phyloP scores from a whole-genome alignment of 129 eudicot species.

The Logfia minima region DNA sequence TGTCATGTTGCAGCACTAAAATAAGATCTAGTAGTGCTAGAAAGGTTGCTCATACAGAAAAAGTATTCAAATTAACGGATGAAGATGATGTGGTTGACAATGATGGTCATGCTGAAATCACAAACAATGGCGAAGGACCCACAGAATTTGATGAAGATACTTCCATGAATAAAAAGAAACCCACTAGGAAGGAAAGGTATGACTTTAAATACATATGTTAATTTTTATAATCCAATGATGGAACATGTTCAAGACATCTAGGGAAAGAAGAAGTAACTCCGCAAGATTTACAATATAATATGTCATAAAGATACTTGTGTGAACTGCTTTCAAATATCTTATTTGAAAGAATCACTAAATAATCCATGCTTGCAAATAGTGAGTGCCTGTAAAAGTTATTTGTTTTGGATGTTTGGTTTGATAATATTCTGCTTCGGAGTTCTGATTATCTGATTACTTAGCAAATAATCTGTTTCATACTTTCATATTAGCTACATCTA shows the following conservation, averaged over 20 bases:
- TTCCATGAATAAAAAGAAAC: neutral
- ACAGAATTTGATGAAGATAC: neutral
- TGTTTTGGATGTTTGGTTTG: neutral
- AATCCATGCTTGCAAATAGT: constrained; percentile 5
- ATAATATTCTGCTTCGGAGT: neutral
- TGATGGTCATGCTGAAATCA: constrained; percentile 22
- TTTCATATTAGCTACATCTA: neutral
- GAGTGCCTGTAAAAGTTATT: neutral
- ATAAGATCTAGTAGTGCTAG: constrained; percentile 33
- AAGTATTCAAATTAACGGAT: constrained; percentile 29
- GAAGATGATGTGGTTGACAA: constrained; percentile 32
- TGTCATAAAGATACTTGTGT: neutral
- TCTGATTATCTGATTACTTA: neutral
- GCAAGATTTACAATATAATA: neutral
- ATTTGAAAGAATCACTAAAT: neutral
- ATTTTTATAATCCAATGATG: neutral
- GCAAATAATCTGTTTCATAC: neutral
- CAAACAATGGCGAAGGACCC: constrained; percentile 5
- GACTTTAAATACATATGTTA: neutral
- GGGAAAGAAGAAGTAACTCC: neutral
- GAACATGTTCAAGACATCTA: neutral
- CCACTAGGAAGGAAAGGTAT: constrained; percentile 13
- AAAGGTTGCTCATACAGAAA: constrained; percentile 30
- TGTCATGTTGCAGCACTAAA: constrained; percentile 29
- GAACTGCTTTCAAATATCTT: neutral